phyloP scores from a whole-genome alignment of 2,329 filamentous ascomycete genomes.

The Penicillium sp. region DNA sequence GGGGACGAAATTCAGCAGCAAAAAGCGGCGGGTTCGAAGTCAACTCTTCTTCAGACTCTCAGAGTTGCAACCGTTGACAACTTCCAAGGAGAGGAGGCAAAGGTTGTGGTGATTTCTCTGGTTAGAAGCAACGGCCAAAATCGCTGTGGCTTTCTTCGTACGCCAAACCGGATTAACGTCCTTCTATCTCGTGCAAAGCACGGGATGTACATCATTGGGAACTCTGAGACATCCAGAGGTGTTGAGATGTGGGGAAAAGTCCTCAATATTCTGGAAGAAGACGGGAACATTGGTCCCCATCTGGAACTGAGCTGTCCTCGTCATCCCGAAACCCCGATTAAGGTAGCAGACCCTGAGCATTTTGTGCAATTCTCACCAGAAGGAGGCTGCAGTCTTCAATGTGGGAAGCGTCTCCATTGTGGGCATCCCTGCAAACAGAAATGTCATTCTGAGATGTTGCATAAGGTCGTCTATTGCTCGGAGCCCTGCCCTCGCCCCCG shows the following conservation, averaged over 20 bases:
- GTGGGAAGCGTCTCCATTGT: conserved; percentile 47
- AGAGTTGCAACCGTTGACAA: conserved; percentile 69
- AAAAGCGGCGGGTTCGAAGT: conserved; percentile 31
- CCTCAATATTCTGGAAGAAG: conserved; percentile 50
- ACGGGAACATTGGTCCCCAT: conserved; percentile 49
- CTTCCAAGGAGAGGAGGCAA: conserved; percentile 75
- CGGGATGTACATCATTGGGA: conserved; percentile 71
- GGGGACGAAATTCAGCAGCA: conserved; percentile 23
- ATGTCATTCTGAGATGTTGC: conserved; percentile 48
- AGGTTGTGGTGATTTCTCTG: conserved; percentile 67
- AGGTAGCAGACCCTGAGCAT: conserved; percentile 56
- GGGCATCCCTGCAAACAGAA: conserved; percentile 47
- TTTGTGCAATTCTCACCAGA: conserved; percentile 59
- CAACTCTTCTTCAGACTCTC: conserved; percentile 50
- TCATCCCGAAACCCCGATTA: conserved; percentile 55
- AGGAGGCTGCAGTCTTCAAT: conserved; percentile 59
- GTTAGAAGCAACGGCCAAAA: conserved; percentile 65
- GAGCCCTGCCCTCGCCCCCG: conserved; percentile 40
- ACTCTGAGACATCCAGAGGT: conserved; percentile 56
- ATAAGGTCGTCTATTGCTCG: conserved; percentile 43
- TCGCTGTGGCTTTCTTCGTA: conserved; percentile 66
- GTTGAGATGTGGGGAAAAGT: conserved; percentile 66
- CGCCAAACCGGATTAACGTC: conserved; percentile 68
- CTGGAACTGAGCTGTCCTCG: conserved; percentile 62
- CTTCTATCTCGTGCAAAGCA: conserved; percentile 66